Evolutionary conservation across 2,329 filamentous ascomycete genomes (phyloP).

Genomic region (Colletotrichum chrysophilum): DNA sequence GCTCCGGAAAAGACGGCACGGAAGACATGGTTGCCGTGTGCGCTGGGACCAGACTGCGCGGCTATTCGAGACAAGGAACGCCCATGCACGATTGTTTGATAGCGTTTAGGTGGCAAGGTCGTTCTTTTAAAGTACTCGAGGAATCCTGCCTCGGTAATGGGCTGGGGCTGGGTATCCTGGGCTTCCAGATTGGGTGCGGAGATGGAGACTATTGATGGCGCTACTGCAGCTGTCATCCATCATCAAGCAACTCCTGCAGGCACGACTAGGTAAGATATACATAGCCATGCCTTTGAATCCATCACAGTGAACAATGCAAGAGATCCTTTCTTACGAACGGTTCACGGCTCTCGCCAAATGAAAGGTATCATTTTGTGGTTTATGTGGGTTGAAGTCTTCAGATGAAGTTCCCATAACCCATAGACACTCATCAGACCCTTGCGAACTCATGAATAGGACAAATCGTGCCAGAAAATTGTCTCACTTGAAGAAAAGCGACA

Average conservation of each 20-base stretch:
- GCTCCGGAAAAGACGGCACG: background rate
- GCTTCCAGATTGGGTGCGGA: background rate
- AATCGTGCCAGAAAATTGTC: too few relatives aligned
- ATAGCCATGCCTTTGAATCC: background rate
- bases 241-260: background rate
- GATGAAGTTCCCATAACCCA: background rate
- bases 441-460: too few relatives aligned
- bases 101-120: background rate
- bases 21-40: slow-evolving; percentile 4
- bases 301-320: background rate
- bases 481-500: too few relatives aligned
- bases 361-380: fast-evolving
- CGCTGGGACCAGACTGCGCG: background rate
- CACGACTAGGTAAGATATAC: background rate
- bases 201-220: background rate
- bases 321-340: background rate
- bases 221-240: background rate
- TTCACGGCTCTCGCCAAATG: fast-evolving
- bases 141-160: background rate
- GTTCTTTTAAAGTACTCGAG: background rate
- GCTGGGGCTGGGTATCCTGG: background rate
- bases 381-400: background rate
- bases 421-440: too few relatives aligned
- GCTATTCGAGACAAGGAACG: background rate
- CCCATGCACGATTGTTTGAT: background rate